These are phyloP conservation scores for Aegilops tauschii DNA, from an alignment of 176 grass and related monocot genomes.

Conservation along the genomic window DNA sequence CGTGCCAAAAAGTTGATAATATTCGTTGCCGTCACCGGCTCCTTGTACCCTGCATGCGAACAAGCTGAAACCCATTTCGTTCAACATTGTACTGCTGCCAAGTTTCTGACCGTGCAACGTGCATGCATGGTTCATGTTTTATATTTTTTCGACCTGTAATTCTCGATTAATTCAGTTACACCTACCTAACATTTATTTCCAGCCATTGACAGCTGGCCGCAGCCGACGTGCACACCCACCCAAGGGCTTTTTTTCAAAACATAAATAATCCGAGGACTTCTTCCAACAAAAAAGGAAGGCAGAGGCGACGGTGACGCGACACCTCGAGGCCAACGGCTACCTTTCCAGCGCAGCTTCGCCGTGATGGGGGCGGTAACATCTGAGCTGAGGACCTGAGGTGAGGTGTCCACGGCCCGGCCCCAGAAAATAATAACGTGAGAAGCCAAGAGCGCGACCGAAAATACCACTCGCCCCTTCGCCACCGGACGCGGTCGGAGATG, in stretches of 20 bases:
- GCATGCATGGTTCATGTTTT: neutral
- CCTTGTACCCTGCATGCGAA: neutral
- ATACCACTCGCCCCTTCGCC: neutral
- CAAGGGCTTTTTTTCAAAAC: neutral
- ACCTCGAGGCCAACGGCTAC: slow-evolving; percentile 37
- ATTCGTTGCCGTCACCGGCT: neutral
- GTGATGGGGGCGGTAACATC: too few relatives aligned
- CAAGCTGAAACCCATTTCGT: neutral
- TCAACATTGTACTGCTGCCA: neutral
- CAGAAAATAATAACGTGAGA: neutral
- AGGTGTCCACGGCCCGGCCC: too few relatives aligned
- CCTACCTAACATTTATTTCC: neutral
- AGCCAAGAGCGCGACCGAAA: neutral
- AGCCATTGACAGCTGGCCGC: neutral
- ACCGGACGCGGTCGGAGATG: slow-evolving; percentile 22
- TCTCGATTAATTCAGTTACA: neutral
- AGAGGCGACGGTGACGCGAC: neutral
- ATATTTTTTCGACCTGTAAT: neutral
- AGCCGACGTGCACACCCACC: neutral
- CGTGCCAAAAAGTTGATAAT: neutral
- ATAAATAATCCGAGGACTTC: neutral
- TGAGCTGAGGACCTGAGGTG: too few relatives aligned
- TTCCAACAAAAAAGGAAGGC: neutral
- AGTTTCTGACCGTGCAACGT: neutral
- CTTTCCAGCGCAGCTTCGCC: slow-evolving; percentile 16